Conservation (phyloP, 495 filamentous ascomycete species). For the Rhizodiscina lignyota region DNA sequence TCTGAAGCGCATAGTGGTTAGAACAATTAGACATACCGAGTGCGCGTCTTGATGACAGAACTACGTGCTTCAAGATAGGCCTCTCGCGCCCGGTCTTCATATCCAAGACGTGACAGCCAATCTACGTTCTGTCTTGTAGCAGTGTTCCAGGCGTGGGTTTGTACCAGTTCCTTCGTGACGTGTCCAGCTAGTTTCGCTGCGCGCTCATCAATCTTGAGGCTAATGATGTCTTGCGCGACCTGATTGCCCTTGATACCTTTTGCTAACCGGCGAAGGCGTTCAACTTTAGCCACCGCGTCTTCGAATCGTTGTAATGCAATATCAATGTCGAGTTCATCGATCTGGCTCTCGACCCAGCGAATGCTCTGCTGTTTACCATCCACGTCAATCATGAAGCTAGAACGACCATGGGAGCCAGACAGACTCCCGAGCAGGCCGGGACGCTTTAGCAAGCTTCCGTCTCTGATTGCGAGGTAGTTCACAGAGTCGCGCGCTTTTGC, state of each 20-base stretch:
- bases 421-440: neutral
- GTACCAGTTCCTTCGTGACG: conserved; percentile 55
- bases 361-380: conserved; percentile 93
- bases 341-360: conserved; percentile 84
- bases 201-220: conserved; percentile 73
- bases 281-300: conserved; percentile 61
- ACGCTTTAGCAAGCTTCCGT: conserved; percentile 49
- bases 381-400: conserved; percentile 73
- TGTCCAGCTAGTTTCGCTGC: conserved; percentile 60
- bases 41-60: conserved; percentile 59
- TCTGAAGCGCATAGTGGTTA: neutral
- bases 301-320: conserved; percentile 88
- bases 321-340: conserved; percentile 91
- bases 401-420: conserved; percentile 21
- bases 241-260: conserved; percentile 66
- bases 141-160: conserved; percentile 50
- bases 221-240: conserved; percentile 77
- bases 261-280: conserved; percentile 64
- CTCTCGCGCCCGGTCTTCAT: conserved; percentile 75
- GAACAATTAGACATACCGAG: conserved; percentile 44
- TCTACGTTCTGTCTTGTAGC: conserved; percentile 58
- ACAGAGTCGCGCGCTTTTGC: conserved; percentile 56
- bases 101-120: conserved; percentile 75
- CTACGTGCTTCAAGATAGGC: conserved; percentile 67
- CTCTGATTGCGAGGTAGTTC: conserved; percentile 60